These are phyloP conservation scores for Chlorella ohadii DNA, from an alignment of 139 green algal genomes.

Conservation along the genomic window DNA sequence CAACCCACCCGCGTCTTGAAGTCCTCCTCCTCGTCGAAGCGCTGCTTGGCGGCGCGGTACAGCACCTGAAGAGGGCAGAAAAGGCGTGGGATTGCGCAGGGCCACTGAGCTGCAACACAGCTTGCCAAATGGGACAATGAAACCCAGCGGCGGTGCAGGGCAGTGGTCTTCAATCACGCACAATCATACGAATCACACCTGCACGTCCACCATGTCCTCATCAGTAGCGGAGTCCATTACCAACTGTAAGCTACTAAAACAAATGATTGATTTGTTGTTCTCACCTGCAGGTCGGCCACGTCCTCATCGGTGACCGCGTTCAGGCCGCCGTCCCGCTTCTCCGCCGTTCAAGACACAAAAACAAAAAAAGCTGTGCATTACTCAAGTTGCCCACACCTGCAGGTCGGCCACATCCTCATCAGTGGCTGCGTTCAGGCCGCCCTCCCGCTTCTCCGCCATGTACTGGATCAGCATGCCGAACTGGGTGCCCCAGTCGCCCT, in stretches of 20 bases:
- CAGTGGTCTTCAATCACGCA: too few relatives aligned
- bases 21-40: constrained; percentile 96
- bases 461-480: constrained; percentile 99
- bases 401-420: constrained; percentile 84
- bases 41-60: constrained; percentile 82
- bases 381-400: constrained; percentile 19
- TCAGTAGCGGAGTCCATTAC: too few relatives aligned
- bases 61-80: constrained; percentile 36
- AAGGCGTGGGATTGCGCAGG: too few relatives aligned
- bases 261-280: too few relatives aligned
- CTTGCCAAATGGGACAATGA: too few relatives aligned
- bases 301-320: constrained; percentile 66
- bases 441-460: constrained; percentile 73
- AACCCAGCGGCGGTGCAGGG: too few relatives aligned
- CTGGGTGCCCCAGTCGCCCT: constrained; percentile 99
- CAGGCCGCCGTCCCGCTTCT: constrained; percentile 69
- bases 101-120: too few relatives aligned
- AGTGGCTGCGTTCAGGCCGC: constrained; percentile 61
- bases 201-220: too few relatives aligned
- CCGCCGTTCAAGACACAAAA: too few relatives aligned
- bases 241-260: too few relatives aligned
- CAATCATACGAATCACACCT: too few relatives aligned
- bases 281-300: constrained; percentile 76
- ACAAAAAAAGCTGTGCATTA: too few relatives aligned
- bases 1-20: constrained; percentile 89